These are phyloP conservation scores for Arthrobotrys sinensis DNA, from an alignment of 2,329 filamentous ascomycete genomes.

Conservation along the genomic window DNA sequence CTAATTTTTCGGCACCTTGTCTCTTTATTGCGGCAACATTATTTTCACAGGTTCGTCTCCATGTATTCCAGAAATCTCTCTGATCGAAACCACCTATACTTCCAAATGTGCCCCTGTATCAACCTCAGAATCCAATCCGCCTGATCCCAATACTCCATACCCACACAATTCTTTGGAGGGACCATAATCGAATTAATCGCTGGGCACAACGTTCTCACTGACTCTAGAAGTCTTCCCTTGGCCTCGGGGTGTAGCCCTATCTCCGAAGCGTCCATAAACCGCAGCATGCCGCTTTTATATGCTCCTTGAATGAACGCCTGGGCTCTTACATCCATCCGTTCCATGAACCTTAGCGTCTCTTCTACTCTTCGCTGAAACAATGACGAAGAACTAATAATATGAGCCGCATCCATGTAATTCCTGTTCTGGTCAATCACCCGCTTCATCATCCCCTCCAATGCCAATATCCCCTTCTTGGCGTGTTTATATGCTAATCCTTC, in stretches of 20 bases:
- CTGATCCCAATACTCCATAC: constrained; percentile 36
- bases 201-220: background rate
- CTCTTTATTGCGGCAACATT: too few relatives aligned
- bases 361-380: constrained; percentile 51
- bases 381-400: constrained; percentile 28
- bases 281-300: constrained; percentile 46
- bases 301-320: constrained; percentile 43
- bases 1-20: too few relatives aligned
- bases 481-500: background rate
- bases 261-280: constrained; percentile 14
- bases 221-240: constrained; percentile 13
- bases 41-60: constrained; percentile 17
- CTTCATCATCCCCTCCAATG: constrained; percentile 42
- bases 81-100: constrained; percentile 25
- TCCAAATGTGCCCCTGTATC: constrained; percentile 21
- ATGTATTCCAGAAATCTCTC: constrained; percentile 47
- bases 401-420: background rate
- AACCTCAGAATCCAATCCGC: constrained; percentile 26
- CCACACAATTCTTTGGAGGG: constrained; percentile 36
- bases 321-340: constrained; percentile 34
- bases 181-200: constrained; percentile 15
- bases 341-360: constrained; percentile 40
- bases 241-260: background rate
- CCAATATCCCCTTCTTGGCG: constrained; percentile 19
- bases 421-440: constrained; percentile 37